Evolutionary conservation across 2,329 filamentous ascomycete genomes (phyloP), one percentile per base, ranked within the genome.

Genomic region (Pseudopyrenochaeta lycopersici): DNA sequence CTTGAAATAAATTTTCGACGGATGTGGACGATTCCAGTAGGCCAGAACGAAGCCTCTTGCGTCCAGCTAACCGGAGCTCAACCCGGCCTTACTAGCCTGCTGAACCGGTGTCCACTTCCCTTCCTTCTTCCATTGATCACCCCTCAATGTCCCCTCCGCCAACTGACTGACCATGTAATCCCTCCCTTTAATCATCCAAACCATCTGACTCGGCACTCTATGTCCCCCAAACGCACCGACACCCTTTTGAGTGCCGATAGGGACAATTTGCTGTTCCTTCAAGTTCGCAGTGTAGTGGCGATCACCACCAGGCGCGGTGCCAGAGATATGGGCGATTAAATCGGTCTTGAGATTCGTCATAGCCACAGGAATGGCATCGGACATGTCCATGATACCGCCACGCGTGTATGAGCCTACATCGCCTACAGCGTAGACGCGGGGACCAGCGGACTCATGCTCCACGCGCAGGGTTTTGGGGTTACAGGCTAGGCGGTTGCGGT

Each of bases 401-500:
- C 71, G 71, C 4, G 78, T 78, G 54, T 79, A 79, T 2, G 72
- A 76, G 3, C 76, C 77, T 0, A 81, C 78, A 56, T 84, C 82
- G 39, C 82, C 82, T 12, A 80, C 64, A n/a, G 75, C 77, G 60
- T 83, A 84, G 36, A 83, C 72, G 7, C 76, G 69, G 1, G 76
- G 65, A 4, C 77, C 78, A 1, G 77, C 76, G 4, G 71, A 74
- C 23, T 27, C 23, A 38, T 75, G 54, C 41, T 78, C 77, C 43
- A 82, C 78, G 27, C 81, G 79, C 7, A 83, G 74, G 1, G 79
- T 82, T 21, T 72, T 63, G 49, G 84, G 76, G n/a, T 81, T 81
- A 53, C 64, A 68, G 23, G 75, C 75, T 20, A 88, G 79, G 62
- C 78, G 81, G 35, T 81, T 81, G 44, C 72, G 73, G n/a, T 71